A percentile compares a stretch with the other conserved stretches of the same genome.
phyloP scores from a whole-genome alignment of 495 filamentous ascomycete species.

The Bryoglossum gracile region DNA sequence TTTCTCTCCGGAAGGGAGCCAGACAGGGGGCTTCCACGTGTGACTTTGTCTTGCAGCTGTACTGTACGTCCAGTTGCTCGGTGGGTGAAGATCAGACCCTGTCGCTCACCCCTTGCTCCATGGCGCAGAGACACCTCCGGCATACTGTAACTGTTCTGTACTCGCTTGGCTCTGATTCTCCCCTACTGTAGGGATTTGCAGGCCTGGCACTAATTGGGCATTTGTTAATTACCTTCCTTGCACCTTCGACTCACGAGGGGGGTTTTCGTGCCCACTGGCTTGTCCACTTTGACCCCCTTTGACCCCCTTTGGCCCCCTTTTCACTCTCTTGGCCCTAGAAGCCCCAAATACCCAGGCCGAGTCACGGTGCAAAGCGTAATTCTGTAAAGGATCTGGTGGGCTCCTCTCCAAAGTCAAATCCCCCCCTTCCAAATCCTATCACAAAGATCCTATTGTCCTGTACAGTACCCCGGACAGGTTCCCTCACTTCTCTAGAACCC shows the following conservation, averaged over 20 bases:
- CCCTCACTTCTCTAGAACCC: neutral
- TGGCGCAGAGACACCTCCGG: conserved; percentile 1
- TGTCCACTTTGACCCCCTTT: too few species aligned
- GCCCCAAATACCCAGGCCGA: too few species aligned
- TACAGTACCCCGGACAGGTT: neutral
- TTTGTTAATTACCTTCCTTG: too few species aligned
- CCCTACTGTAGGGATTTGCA: neutral
- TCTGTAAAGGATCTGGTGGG: neutral
- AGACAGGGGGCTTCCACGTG: conserved; percentile 5
- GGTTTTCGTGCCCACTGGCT: neutral
- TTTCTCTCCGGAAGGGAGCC: too few species aligned
- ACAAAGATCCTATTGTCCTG: neutral
- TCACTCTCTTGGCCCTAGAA: neutral
- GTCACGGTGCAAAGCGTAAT: too few species aligned
- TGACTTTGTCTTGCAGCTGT: conserved; percentile 4
- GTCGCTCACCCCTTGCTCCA: neutral
- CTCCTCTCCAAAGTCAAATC: neutral
- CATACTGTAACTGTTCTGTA: too few species aligned
- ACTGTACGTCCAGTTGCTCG: neutral
- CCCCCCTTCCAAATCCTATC: neutral
- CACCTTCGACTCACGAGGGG: too few species aligned
- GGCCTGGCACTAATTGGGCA: neutral
- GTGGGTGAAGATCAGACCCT: neutral
- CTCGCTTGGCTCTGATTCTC: neutral
- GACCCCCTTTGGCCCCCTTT: too few species aligned